Evolutionary conservation across 192 early-diverging fungal species (phyloP).

Genomic region (Glomus cerebriforme): DNA sequence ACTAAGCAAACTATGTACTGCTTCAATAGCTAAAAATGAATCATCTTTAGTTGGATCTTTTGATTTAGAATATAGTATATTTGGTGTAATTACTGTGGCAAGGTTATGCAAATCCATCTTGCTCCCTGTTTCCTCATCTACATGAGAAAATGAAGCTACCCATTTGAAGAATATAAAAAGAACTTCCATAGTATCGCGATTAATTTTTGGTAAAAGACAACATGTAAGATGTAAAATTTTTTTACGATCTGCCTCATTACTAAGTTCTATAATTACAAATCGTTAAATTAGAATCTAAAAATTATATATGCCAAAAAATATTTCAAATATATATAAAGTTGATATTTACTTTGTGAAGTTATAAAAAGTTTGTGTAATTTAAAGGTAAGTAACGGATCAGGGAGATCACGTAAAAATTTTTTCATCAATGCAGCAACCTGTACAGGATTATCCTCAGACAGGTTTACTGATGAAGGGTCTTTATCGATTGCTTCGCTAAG

Average conservation of each 20-base stretch:
- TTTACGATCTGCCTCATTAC: slow-evolving; percentile 53
- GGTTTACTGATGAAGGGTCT: slow-evolving; percentile 71
- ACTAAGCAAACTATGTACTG: slow-evolving; percentile 67
- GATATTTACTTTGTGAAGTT: slow-evolving; percentile 63
- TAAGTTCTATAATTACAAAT: slow-evolving; percentile 45
- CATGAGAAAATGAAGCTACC: slow-evolving; percentile 78
- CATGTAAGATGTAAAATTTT: slow-evolving; percentile 78
- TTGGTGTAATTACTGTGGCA: slow-evolving; percentile 93
- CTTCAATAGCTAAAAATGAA: slow-evolving; percentile 68
- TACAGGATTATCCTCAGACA: slow-evolving; percentile 75
- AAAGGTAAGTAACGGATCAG: slow-evolving; percentile 92
- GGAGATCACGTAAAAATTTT: slow-evolving; percentile 94
- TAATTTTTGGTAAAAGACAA: slow-evolving; percentile 84
- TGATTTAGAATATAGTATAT: slow-evolving; percentile 83
- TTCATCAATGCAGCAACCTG: slow-evolving; percentile 95
- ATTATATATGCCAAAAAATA: background rate
- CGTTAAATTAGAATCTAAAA: background rate
- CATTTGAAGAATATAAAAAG: slow-evolving; percentile 83
- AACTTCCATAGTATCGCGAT: slow-evolving; percentile 93
- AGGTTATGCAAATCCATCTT: slow-evolving; percentile 94
- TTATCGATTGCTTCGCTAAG: slow-evolving; percentile 83
- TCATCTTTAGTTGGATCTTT: slow-evolving; percentile 81
- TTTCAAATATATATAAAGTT: background rate
- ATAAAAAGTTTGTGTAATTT: slow-evolving; percentile 87
- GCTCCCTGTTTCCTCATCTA: slow-evolving; percentile 74